Percentiles rank a stretch among this genome's conserved stretches.
phyloP scores from a whole-genome alignment of 2,329 filamentous ascomycete genomes.

The Lachnellula hyalina region DNA sequence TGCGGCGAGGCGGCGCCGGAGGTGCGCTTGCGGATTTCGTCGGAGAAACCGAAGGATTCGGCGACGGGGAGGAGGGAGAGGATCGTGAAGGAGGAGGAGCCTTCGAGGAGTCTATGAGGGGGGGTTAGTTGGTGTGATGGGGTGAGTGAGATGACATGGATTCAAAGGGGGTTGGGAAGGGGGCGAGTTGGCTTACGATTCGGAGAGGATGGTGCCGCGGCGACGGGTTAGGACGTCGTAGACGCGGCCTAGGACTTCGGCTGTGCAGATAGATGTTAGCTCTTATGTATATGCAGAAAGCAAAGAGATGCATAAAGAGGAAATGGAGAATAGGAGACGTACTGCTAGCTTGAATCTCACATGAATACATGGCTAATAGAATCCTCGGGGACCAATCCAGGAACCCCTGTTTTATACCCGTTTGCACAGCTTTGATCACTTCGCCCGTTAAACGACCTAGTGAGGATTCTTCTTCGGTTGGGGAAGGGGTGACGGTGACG shows the following conservation, averaged over 20 bases:
- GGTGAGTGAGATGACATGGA: no score
- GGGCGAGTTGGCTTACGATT: constrained; percentile 44
- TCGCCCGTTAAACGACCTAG: constrained; percentile 84
- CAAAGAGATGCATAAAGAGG: not conserved
- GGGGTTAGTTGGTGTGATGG: no score
- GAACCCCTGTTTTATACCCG: constrained; percentile 79
- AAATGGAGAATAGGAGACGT: constrained; percentile 31
- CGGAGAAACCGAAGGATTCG: constrained; percentile 91
- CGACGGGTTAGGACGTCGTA: constrained; percentile 97
- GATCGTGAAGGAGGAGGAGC: constrained; percentile 95
- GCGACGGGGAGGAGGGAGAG: constrained; percentile 82
- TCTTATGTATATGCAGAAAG: not conserved
- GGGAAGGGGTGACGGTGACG: constrained; percentile 53
- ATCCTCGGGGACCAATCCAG: constrained; percentile 95
- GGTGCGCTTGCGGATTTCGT: constrained; percentile 93
- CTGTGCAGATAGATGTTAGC: constrained; percentile 33
- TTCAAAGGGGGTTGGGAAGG: no score
- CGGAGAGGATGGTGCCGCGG: constrained; percentile 80
- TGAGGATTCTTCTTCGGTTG: constrained; percentile 47
- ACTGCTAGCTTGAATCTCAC: constrained; percentile 94
- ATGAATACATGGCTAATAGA: constrained; percentile 94
- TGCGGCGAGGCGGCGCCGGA: constrained; percentile 88
- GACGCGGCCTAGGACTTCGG: constrained; percentile 89
- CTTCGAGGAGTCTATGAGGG: constrained; percentile 65
- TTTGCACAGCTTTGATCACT: constrained; percentile 82